These are phyloP conservation scores for Flaveria ramosissima DNA, from an alignment of 129 eudicot genomes.

Conservation along the genomic window DNA sequence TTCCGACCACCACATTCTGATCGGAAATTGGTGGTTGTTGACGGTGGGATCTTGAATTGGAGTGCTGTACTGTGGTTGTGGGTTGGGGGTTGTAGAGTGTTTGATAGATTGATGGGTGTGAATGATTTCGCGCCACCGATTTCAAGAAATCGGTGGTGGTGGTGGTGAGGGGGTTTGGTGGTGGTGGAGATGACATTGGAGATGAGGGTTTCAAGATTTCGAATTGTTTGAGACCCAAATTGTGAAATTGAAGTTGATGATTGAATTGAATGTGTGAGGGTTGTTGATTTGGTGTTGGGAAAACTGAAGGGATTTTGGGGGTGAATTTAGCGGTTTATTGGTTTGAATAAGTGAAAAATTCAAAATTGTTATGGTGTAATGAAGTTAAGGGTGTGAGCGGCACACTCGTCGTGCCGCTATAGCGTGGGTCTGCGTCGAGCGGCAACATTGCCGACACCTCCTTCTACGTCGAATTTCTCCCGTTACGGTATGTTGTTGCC, in stretches of 20 bases:
- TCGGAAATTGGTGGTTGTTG: too few species aligned
- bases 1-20: too few species aligned
- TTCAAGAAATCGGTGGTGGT: conserved; percentile 31
- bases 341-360: neutral
- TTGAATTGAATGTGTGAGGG: neutral
- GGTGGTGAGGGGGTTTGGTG: conserved; percentile 6
- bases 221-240: neutral
- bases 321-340: conserved; percentile 1
- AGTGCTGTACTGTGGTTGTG: neutral
- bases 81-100: conserved; percentile 39
- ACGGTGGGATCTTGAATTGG: conserved; percentile 21
- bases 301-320: neutral
- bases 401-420: too few species aligned
- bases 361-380: neutral
- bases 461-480: too few species aligned
- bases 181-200: conserved; percentile 44
- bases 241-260: neutral
- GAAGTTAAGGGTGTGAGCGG: neutral
- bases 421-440: too few species aligned
- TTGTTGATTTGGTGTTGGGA: neutral
- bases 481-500: too few species aligned
- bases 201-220: neutral
- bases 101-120: conserved; percentile 37
- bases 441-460: too few species aligned
- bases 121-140: conserved; percentile 32